Base-by-base conservation (phyloP, 2,329 filamentous ascomycete genomes). In the Hymenoscyphus occultus region DNA sequence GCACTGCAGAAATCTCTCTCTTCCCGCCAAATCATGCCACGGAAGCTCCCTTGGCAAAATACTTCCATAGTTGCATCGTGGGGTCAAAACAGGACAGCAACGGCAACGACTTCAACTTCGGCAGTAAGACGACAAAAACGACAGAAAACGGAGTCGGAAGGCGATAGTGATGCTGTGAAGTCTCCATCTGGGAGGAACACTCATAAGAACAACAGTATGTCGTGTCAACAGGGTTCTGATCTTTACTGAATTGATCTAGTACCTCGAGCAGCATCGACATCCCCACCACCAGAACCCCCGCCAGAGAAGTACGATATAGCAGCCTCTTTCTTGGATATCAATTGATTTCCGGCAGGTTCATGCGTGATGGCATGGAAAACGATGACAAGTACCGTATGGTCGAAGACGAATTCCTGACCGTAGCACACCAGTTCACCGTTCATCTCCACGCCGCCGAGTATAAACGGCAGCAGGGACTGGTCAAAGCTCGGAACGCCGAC, bases 381-480 rank as follows among this genome's bases (percentile, higher is more conserved):
- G 91, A 95, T 74, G 90, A 93, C 73, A 79, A 78, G 63, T 94
- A 86, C 76, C 88, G 90, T 71, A 93, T 94, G 89, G 91, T 95
- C 0, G 91, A 94, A 76, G 91, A 95, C 71, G 91, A 94, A 70
- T 86, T 95, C 68, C 78, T 89, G 22, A 78, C 83, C 16, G 84
- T 87, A 0, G 91, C 91, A 0, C 84, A 86, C 61, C 78, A 81
- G 2, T 94, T 91, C 76, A 94, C 91, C 0, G 83, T 84, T 5
- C 90, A 93, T 75, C 82, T 94, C 1, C 90, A 93, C 74, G 84
- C 87, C n/a, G 89, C 87, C 16, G 90, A 93, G 75, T 94, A 94
- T 74, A 81, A 86, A 65, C 84, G 88, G 3, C 82, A 91, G 56
- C 90, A 89, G 75, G 78, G 79, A 40, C 78, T 80, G 42, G 84